phyloP scores from a whole-genome alignment of 768 basidiomycete species.

The Phlegmacium glaucopus region DNA sequence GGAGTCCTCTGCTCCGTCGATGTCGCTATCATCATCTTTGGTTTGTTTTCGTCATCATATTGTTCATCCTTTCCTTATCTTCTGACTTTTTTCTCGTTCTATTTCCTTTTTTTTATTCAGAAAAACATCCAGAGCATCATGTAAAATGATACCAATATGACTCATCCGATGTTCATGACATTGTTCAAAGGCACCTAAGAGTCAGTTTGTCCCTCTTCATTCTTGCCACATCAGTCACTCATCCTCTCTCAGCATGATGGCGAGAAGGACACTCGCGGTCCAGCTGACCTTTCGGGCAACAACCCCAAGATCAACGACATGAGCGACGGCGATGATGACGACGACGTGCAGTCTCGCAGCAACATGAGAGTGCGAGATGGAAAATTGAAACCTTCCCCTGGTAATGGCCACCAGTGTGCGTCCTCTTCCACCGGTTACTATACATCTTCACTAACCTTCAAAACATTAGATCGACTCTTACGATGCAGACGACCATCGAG shows the following conservation, averaged over 20 bases:
- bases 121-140: conserved; percentile 77
- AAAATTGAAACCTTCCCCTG: conserved; percentile 25
- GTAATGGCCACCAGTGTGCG: conserved; percentile 18
- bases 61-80: conserved; percentile 9
- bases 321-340: conserved; percentile 38
- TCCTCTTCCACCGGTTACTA: no score
- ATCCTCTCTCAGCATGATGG: conserved; percentile 40
- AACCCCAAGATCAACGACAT: conserved; percentile 28
- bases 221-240: conserved; percentile 4
- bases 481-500: no score
- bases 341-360: conserved; percentile 25
- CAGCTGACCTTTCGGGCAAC: conserved; percentile 42
- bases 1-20: conserved; percentile 77
- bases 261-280: conserved; percentile 45
- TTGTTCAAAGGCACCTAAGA: conserved; percentile 66
- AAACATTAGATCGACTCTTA: no score
- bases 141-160: conserved; percentile 84
- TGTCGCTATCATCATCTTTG: conserved; percentile 79
- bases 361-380: conserved; percentile 27
- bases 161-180: conserved; percentile 64
- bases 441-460: no score
- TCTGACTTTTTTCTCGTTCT: no score
- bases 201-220: conserved; percentile 33
- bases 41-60: conserved; percentile 16
- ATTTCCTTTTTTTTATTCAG: conserved; percentile 34